These are phyloP conservation scores for Aureobasidium leucospermi DNA, from an alignment of 2,329 filamentous ascomycete species.

Conservation along the genomic window DNA sequence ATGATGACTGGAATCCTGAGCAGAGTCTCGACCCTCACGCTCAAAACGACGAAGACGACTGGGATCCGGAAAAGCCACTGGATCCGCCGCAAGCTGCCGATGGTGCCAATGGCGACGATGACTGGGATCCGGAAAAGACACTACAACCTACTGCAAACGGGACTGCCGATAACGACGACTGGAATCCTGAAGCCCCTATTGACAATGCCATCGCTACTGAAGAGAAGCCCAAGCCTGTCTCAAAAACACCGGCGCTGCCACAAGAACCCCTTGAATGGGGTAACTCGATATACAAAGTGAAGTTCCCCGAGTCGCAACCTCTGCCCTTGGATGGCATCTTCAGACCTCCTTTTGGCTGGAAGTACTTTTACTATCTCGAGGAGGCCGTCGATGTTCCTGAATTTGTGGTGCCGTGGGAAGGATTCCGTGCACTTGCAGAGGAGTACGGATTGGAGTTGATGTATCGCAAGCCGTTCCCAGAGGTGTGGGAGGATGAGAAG, in stretches of 20 bases:
- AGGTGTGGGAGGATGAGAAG: constrained; percentile 89
- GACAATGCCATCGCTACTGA: constrained; percentile 27
- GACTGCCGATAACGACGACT: constrained; percentile 19
- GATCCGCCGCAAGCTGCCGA: constrained; percentile 19
- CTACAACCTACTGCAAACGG: constrained; percentile 31
- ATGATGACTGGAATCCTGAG: constrained; percentile 38
- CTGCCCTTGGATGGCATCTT: constrained; percentile 77
- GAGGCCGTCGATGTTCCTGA: constrained; percentile 96
- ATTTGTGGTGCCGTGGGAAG: constrained; percentile 97
- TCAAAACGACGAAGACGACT: constrained; percentile 29
- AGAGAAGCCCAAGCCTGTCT: constrained; percentile 15
- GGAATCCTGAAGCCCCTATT: constrained; percentile 29
- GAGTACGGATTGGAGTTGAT: constrained; percentile 95
- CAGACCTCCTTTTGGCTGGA: constrained; percentile 92
- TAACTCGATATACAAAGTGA: constrained; percentile 85
- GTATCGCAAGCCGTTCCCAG: constrained; percentile 83
- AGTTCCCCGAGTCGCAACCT: constrained; percentile 62
- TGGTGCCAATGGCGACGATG: constrained; percentile 25
- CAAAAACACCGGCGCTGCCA: constrained; percentile 31
- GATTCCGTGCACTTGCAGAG: constrained; percentile 88
- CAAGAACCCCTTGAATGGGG: constrained; percentile 67
- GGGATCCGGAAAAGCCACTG: constrained; percentile 25
- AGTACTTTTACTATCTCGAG: constrained; percentile 92
- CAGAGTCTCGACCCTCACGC: constrained; percentile 27
- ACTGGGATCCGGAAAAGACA: constrained; percentile 37